Conservation (phyloP, 2,329 filamentous ascomycete species). For the Epichloe sibirici region DNA sequence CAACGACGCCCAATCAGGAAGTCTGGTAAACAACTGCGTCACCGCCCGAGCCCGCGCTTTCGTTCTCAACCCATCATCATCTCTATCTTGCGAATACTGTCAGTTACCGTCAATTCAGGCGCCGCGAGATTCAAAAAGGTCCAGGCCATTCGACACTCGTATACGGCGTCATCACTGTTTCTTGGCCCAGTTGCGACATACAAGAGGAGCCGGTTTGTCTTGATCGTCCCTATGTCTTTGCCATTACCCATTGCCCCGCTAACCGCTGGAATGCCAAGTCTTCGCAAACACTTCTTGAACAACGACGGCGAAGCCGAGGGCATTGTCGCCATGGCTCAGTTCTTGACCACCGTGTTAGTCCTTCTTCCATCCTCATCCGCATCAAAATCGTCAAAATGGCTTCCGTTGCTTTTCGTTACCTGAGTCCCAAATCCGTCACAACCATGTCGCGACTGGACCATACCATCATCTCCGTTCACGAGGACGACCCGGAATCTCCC, state of each 20-base stretch:
- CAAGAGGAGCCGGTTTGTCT: not conserved
- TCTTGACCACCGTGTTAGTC: conserved; percentile 32
- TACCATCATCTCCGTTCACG: conserved; percentile 20
- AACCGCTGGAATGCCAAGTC: conserved; percentile 27
- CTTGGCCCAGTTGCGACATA: not conserved
- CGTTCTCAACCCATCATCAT: not conserved
- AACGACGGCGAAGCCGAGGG: conserved; percentile 3
- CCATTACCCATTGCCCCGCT: conserved; percentile 25
- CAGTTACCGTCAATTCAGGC: not conserved
- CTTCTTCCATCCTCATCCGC: conserved; percentile 2
- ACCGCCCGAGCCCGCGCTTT: not conserved
- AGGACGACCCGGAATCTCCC: conserved; percentile 12
- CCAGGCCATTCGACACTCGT: not conserved
- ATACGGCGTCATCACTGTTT: not conserved
- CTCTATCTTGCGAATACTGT: not conserved
- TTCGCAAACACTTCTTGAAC: conserved; percentile 7
- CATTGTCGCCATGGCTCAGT: conserved; percentile 25
- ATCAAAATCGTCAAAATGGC: conserved; percentile 12
- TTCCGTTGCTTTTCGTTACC: conserved; percentile 16
- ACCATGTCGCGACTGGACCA: conserved; percentile 19
- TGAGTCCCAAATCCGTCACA: conserved; percentile 20
- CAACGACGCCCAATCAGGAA: conserved; percentile 8
- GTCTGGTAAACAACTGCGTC: conserved; percentile 7
- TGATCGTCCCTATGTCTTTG: not conserved
- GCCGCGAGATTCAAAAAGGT: not conserved